A percentile compares a stretch with the other conserved stretches of the same genome.
These are phyloP conservation scores for Aspergillus tubingensis DNA, from an alignment of 2,329 filamentous ascomycete species.

Conservation along the genomic window DNA sequence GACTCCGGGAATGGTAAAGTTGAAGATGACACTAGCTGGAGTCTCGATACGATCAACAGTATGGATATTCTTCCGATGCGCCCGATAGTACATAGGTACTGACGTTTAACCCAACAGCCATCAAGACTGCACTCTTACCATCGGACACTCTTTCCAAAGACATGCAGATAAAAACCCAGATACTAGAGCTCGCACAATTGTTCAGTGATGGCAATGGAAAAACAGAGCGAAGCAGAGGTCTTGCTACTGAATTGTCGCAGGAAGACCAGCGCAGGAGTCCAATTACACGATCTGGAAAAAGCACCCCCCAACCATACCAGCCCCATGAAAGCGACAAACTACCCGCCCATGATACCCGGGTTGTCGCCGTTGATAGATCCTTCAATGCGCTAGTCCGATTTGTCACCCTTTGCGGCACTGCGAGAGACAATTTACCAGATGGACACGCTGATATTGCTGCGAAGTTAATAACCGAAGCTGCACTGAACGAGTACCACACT, in stretches of 20 bases:
- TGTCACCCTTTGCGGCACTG: slow-evolving; percentile 49
- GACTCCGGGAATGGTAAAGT: slow-evolving; percentile 26
- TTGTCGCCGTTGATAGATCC: not conserved
- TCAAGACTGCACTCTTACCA: slow-evolving; percentile 46
- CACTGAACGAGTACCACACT: slow-evolving; percentile 51
- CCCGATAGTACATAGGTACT: not conserved
- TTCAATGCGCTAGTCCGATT: slow-evolving; percentile 44
- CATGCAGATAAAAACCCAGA: slow-evolving; percentile 50
- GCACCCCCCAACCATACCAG: slow-evolving; percentile 22
- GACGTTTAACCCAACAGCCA: slow-evolving; percentile 35
- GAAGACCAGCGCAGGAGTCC: not conserved
- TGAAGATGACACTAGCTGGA: slow-evolving; percentile 23
- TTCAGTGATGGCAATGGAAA: slow-evolving; percentile 37
- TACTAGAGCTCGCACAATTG: slow-evolving; percentile 51
- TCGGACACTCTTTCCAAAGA: slow-evolving; percentile 42
- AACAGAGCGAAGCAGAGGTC: slow-evolving; percentile 4
- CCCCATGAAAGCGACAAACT: slow-evolving; percentile 25
- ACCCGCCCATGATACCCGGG: slow-evolving; percentile 34
- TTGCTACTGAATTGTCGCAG: slow-evolving; percentile 9
- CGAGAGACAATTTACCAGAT: slow-evolving; percentile 32
- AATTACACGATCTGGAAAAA: not conserved
- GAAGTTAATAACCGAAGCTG: slow-evolving; percentile 54
- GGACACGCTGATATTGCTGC: slow-evolving; percentile 46
- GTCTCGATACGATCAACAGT: slow-evolving; percentile 32
- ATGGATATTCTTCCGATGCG: slow-evolving; percentile 12